A percentile compares a stretch with the other conserved stretches of the same genome.
Evolutionary conservation across 2,329 filamentous ascomycete species (phyloP).

Genomic region (Cordyceps cicadae): DNA sequence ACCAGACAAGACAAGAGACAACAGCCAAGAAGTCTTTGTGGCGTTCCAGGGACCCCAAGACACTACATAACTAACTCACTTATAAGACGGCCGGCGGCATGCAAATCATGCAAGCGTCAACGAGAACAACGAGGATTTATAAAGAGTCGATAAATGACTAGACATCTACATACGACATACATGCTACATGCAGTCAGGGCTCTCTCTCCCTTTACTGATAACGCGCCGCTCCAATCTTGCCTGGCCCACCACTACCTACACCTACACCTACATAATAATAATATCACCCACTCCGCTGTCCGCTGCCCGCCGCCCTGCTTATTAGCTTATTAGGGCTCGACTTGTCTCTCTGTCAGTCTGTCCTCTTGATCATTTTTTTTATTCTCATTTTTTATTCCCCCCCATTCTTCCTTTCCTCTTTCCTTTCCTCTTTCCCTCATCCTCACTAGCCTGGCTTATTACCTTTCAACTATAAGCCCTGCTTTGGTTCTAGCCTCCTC

Average conservation of each 20-base stretch:
- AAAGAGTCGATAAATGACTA: neutral
- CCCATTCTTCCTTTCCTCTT: neutral
- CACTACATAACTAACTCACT: no score
- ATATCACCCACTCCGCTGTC: neutral
- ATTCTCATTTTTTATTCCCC: neutral
- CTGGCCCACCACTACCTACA: conserved; percentile 1
- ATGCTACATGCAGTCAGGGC: no score
- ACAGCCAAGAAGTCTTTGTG: no score
- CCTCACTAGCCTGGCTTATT: neutral
- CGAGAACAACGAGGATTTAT: neutral
- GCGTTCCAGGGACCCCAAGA: no score
- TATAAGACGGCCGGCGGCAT: neutral
- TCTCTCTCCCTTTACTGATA: no score
- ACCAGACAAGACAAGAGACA: no score
- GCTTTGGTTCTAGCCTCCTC: conserved; percentile 6
- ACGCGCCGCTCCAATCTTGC: neutral
- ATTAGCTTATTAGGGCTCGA: no score
- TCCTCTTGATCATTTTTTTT: neutral
- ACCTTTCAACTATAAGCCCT: neutral
- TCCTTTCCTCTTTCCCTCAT: neutral
- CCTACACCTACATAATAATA: no score
- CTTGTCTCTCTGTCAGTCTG: no score
- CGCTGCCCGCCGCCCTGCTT: no score
- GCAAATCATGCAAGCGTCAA: conserved; percentile 1
- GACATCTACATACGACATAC: no score